Conservation (phyloP, 805 yeast genomes). For the Wickerhamiella allomyrinae region DNA sequence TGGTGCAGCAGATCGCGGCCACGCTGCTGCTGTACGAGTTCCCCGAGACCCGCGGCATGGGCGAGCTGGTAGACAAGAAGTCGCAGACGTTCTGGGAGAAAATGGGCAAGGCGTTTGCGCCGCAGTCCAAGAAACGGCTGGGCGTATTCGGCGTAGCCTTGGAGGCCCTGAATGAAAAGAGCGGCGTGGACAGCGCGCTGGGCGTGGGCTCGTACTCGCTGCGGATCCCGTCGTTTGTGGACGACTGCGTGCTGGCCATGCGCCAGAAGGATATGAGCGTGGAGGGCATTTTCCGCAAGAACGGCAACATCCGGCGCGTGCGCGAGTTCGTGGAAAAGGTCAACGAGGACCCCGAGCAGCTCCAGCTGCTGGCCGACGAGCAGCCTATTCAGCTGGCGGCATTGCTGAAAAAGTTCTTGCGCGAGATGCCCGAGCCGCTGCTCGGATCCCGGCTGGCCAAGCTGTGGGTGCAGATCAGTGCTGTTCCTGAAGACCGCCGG, state of each 20-base stretch:
- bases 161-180: slow-evolving; percentile 46
- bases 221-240: slow-evolving; percentile 71
- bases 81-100: slow-evolving; percentile 34
- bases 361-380: slow-evolving; percentile 60
- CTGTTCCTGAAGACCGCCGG: slow-evolving; percentile 18
- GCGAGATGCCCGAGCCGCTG: slow-evolving; percentile 88
- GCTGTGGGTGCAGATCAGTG: slow-evolving; percentile 47
- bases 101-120: slow-evolving; percentile 28
- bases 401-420: slow-evolving; percentile 70
- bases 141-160: slow-evolving; percentile 72
- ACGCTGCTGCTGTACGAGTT: slow-evolving; percentile 30
- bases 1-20: slow-evolving; percentile 40
- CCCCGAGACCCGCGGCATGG: slow-evolving; percentile 18
- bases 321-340: slow-evolving; percentile 59
- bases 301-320: slow-evolving; percentile 81
- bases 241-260: slow-evolving; percentile 71
- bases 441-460: slow-evolving; percentile 63
- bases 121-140: slow-evolving; percentile 11
- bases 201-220: slow-evolving; percentile 67
- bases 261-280: slow-evolving; percentile 84
- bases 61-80: slow-evolving; percentile 27
- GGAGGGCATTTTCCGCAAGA: slow-evolving; percentile 91
- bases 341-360: slow-evolving; percentile 55
- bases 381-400: slow-evolving; percentile 90
- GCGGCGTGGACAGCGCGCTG: slow-evolving; percentile 71